Evolutionary conservation across 495 filamentous ascomycete species (phyloP).

Genomic region (Barbatosphaeria neglecta): DNA sequence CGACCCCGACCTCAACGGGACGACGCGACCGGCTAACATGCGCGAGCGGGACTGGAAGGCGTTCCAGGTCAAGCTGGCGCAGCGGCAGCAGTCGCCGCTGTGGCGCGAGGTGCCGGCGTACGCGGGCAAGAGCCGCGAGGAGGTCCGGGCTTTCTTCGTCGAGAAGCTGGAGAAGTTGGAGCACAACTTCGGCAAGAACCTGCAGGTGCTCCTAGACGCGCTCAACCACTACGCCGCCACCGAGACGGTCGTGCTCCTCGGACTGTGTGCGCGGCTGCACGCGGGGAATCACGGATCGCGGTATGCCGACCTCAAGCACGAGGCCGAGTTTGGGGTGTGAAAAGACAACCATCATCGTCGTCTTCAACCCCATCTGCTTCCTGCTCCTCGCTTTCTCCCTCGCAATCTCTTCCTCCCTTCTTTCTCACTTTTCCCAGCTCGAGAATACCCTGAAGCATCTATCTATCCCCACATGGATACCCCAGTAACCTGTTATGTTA

Average conservation of each 20-base stretch:
- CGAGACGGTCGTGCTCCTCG: slow-evolving; percentile 86
- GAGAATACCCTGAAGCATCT: too few relatives aligned
- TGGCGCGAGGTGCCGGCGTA: slow-evolving; percentile 1
- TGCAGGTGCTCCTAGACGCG: slow-evolving; percentile 85
- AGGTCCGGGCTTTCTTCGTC: slow-evolving; percentile 32
- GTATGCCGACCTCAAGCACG: slow-evolving; percentile 33
- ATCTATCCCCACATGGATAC: too few relatives aligned
- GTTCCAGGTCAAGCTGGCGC: slow-evolving; percentile 27
- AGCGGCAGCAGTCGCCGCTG: slow-evolving; percentile 14
- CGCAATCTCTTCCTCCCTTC: too few relatives aligned
- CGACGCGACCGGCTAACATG: slow-evolving; percentile 39
- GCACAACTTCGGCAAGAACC: slow-evolving; percentile 76
- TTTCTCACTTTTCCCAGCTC: too few relatives aligned
- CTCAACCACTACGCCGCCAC: slow-evolving; percentile 95
- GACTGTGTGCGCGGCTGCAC: slow-evolving; percentile 67
- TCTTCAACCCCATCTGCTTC: too few relatives aligned
- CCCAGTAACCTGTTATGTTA: too few relatives aligned
- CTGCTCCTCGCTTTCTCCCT: neutral
- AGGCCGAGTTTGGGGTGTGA: slow-evolving; percentile 30
- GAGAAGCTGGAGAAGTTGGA: slow-evolving; percentile 81
- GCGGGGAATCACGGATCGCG: slow-evolving; percentile 61
- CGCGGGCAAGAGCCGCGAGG: neutral
- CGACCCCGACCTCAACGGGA: slow-evolving; percentile 58
- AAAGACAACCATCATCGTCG: too few relatives aligned
- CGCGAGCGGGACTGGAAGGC: slow-evolving; percentile 40